Evolutionary conservation across 1,284 basidiomycete species (phyloP).

Genomic region (Dichomitus squalens): DNA sequence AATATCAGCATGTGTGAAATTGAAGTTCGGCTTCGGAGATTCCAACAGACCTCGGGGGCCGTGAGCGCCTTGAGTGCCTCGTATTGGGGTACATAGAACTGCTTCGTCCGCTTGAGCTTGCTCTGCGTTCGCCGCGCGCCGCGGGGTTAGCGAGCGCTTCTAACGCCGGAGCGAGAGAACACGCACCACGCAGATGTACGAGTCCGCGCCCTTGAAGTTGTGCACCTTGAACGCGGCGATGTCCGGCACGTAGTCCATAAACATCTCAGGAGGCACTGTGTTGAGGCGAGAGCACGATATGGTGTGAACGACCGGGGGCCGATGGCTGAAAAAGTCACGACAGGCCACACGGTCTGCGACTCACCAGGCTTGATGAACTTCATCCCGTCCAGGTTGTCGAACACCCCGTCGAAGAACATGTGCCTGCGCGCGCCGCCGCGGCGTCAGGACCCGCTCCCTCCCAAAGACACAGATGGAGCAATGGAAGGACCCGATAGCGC

Average conservation of each 20-base stretch:
- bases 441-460: background rate
- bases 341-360: slow-evolving; percentile 19
- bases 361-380: slow-evolving; percentile 54
- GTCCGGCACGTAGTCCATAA: slow-evolving; percentile 49
- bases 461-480: background rate
- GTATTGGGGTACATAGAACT: slow-evolving; percentile 68
- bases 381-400: slow-evolving; percentile 67
- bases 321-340: background rate
- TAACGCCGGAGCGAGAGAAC: background rate
- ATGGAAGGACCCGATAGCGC: slow-evolving; percentile 1
- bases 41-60: slow-evolving; percentile 47
- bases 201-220: slow-evolving; percentile 45
- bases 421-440: slow-evolving; percentile 36
- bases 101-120: slow-evolving; percentile 62
- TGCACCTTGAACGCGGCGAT: slow-evolving; percentile 41
- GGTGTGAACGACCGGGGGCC: background rate
- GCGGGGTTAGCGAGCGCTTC: slow-evolving; percentile 35
- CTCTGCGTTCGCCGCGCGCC: slow-evolving; percentile 44
- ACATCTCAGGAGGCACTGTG: slow-evolving; percentile 37
- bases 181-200: slow-evolving; percentile 53
- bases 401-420: slow-evolving; percentile 62
- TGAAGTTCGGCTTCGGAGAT: background rate
- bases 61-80: slow-evolving; percentile 59
- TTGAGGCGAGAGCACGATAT: slow-evolving; percentile 8
- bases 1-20: slow-evolving; percentile 5